phyloP scores from a whole-genome alignment of 2,329 filamentous ascomycete species.

The Aspergillus sp. region DNA sequence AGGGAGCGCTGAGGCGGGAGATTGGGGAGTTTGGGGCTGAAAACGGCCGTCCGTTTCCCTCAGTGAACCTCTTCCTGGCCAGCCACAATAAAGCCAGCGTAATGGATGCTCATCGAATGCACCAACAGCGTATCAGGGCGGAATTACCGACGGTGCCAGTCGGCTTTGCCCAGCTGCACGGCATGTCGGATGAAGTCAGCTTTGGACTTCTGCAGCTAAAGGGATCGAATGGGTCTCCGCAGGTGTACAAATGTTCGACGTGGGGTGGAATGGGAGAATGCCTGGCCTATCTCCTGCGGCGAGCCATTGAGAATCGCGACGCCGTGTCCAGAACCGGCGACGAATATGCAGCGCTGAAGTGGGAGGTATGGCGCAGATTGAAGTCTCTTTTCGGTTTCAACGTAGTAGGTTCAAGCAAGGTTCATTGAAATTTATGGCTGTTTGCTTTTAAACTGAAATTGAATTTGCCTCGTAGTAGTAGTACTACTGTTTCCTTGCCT shows the following conservation, averaged over 20 bases:
- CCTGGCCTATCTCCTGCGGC: slow-evolving; percentile 59
- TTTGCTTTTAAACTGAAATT: no score
- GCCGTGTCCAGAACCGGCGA: slow-evolving; percentile 45
- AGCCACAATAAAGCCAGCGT: slow-evolving; percentile 75
- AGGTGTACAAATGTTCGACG: slow-evolving; percentile 47
- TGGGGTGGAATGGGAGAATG: slow-evolving; percentile 60
- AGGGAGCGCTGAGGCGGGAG: slow-evolving; percentile 52
- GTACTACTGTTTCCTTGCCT: no score
- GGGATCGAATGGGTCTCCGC: slow-evolving; percentile 22
- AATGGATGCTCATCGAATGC: slow-evolving; percentile 40
- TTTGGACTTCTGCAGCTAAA: slow-evolving; percentile 42
- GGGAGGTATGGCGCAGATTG: slow-evolving; percentile 8
- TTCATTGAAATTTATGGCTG: no score
- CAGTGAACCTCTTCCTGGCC: slow-evolving; percentile 60
- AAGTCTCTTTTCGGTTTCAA: no score
- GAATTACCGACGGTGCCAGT: slow-evolving; percentile 39
- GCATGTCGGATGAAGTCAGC: slow-evolving; percentile 54
- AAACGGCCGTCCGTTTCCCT: slow-evolving; percentile 39
- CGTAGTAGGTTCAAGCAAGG: no score
- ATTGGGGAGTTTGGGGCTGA: slow-evolving; percentile 15
- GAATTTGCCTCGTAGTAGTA: no score
- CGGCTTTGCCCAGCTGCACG: slow-evolving; percentile 48
- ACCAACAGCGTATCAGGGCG: slow-evolving; percentile 35
- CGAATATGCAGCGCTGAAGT: slow-evolving; percentile 23
- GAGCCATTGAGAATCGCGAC: slow-evolving; percentile 53